A percentile compares a stretch with the other conserved stretches of the same genome.
Conservation (phyloP, 768 basidiomycete genomes). For the Pilatotrama ljubarskyi region DNA sequence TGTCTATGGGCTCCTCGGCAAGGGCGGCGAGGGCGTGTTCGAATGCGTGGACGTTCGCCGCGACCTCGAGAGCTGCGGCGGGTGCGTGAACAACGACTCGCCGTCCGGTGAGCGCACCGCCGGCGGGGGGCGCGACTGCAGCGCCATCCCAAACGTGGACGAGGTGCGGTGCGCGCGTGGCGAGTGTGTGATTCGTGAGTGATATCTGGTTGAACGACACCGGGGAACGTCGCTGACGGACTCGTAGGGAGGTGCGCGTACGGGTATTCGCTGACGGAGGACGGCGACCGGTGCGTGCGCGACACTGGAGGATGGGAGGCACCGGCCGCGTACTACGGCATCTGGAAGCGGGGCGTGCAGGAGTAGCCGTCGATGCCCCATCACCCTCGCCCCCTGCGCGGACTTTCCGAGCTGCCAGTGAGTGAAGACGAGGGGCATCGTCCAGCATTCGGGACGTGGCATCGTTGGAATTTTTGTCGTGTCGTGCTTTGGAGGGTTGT, state of each 20-base stretch:
- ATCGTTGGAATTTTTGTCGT: too few species aligned
- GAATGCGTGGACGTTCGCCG: conserved; percentile 23
- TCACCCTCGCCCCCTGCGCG: too few species aligned
- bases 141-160: conserved; percentile 41
- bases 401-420: too few species aligned
- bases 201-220: too few species aligned
- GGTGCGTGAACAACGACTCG: conserved; percentile 24
- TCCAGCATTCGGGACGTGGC: too few species aligned
- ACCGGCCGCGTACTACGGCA: neutral
- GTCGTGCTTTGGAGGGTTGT: too few species aligned
- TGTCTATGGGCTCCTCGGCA: conserved; percentile 9
- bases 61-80: conserved; percentile 28
- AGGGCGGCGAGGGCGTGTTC: conserved; percentile 6
- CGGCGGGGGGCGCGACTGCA: conserved; percentile 45
- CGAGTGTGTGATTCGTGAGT: conserved; percentile 41
- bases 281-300: neutral
- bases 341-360: neutral
- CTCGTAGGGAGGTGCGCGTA: neutral
- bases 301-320: neutral
- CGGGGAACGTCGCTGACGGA: too few species aligned
- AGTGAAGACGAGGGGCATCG: too few species aligned
- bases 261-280: neutral
- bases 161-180: conserved; percentile 37
- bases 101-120: conserved; percentile 25
- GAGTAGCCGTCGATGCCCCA: too few species aligned